Evolutionary conservation across 257 asterid genomes (phyloP).

Genomic region (Nicotiana undulata): DNA sequence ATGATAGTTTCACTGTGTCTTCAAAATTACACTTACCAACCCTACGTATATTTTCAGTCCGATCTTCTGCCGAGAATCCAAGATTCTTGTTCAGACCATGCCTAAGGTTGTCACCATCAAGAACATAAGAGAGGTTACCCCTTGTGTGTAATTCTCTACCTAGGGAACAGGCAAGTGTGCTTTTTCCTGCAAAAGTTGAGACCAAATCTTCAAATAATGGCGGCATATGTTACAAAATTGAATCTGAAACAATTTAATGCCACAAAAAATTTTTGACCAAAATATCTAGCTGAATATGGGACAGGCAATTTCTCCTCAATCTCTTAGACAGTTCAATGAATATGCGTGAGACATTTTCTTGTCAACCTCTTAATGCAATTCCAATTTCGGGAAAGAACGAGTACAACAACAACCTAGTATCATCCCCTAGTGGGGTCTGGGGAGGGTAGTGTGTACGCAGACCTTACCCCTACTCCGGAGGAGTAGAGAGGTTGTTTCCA

Average conservation of each 20-base stretch:
- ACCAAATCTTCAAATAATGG: not conserved
- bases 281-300: too few relatives aligned
- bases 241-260: not conserved
- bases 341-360: not conserved
- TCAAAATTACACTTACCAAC: constrained; percentile 52
- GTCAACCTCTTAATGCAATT: too few relatives aligned
- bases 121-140: constrained; percentile 89
- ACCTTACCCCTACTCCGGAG: too few relatives aligned
- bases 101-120: constrained; percentile 94
- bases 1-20: not conserved
- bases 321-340: not conserved
- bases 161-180: constrained; percentile 90
- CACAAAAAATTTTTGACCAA: not conserved
- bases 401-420: too few relatives aligned
- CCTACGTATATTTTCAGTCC: constrained; percentile 88
- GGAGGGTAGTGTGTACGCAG: too few relatives aligned
- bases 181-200: constrained; percentile 52
- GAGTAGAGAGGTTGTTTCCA: too few relatives aligned
- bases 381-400: too few relatives aligned
- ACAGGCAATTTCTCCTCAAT: not conserved
- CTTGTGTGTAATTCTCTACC: constrained; percentile 71
- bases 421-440: too few relatives aligned
- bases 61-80: constrained; percentile 75
- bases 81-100: constrained; percentile 91
- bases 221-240: not conserved